Evolutionary conservation across 2,329 filamentous ascomycete genomes (phyloP).

Genomic region (Cladophialophora psammophila): DNA sequence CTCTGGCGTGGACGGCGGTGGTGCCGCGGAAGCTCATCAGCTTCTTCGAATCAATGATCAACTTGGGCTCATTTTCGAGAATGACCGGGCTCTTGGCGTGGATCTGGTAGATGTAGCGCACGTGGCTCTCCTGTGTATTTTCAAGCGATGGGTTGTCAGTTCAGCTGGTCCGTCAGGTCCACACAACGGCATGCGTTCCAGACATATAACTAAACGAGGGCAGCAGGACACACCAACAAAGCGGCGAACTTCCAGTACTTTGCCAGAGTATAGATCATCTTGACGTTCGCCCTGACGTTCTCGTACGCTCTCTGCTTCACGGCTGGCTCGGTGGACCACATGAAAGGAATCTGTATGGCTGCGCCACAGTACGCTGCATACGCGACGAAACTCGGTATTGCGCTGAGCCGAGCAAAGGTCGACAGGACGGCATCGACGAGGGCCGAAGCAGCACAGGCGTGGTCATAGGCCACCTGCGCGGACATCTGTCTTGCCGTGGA

Average conservation of each 20-base stretch:
- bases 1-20: slow-evolving; percentile 15
- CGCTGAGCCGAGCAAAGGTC: not conserved
- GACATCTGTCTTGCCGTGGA: slow-evolving; percentile 21
- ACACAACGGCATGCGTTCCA: not conserved
- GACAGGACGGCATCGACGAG: slow-evolving; percentile 19
- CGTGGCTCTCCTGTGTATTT: slow-evolving; percentile 19
- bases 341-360: slow-evolving; percentile 27
- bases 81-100: slow-evolving; percentile 6
- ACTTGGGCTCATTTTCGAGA: slow-evolving; percentile 25
- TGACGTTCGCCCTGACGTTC: slow-evolving; percentile 20
- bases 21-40: slow-evolving; percentile 16
- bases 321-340: not conserved
- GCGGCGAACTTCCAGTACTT: slow-evolving; percentile 27
- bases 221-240: slow-evolving; percentile 14
- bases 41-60: slow-evolving; percentile 2
- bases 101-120: slow-evolving; percentile 22
- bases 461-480: slow-evolving; percentile 20
- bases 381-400: slow-evolving; percentile 23
- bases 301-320: slow-evolving; percentile 11
- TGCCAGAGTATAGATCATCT: slow-evolving; percentile 17
- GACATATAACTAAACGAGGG: not conserved
- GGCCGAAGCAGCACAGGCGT: slow-evolving; percentile 19
- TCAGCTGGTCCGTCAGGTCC: not conserved
- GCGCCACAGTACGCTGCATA: slow-evolving; percentile 24
- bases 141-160: no score